phyloP scores from a whole-genome alignment of 768 basidiomycete species.

The Suillus lakei region DNA sequence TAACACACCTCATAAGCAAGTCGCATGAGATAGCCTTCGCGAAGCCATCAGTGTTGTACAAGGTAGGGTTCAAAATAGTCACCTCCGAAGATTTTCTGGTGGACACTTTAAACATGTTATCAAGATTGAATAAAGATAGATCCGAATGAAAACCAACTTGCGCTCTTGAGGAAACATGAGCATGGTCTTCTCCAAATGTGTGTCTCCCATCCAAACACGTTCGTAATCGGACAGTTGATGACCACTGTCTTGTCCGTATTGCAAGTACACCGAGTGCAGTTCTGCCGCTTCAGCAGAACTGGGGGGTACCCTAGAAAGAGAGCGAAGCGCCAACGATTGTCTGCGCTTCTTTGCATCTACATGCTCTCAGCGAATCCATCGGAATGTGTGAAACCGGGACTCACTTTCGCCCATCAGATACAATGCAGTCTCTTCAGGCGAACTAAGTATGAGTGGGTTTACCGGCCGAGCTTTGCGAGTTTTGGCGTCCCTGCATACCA shows the following conservation, averaged over 20 bases:
- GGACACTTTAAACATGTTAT: constrained; percentile 51
- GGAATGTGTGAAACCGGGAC: constrained; percentile 22
- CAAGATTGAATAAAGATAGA: background rate
- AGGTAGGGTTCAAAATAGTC: constrained; percentile 18
- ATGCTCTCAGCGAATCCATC: background rate
- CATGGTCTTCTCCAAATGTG: constrained; percentile 67
- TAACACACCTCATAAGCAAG: constrained; percentile 68
- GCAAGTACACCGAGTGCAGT: constrained; percentile 72
- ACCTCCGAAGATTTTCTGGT: constrained; percentile 86
- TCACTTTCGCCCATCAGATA: constrained; percentile 71
- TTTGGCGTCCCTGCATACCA: constrained; percentile 79
- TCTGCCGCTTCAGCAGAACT: constrained; percentile 68
- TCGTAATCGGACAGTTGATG: constrained; percentile 36
- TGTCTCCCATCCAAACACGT: constrained; percentile 77
- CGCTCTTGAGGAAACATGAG: constrained; percentile 88
- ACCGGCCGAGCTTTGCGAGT: constrained; percentile 69
- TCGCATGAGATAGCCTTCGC: constrained; percentile 56
- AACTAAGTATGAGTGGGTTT: constrained; percentile 62
- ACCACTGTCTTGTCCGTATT: constrained; percentile 51
- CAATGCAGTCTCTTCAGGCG: constrained; percentile 65
- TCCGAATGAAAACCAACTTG: constrained; percentile 54
- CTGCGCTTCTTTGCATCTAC: constrained; percentile 67
- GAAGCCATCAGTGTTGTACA: background rate
- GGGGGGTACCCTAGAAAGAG: constrained; percentile 76
- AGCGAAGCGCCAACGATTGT: constrained; percentile 54